Percentiles rank a stretch among this genome's conserved stretches.
Evolutionary conservation across 306 rosid species (phyloP).

Genomic region (cucumber (Cucumis sativus)): DNA sequence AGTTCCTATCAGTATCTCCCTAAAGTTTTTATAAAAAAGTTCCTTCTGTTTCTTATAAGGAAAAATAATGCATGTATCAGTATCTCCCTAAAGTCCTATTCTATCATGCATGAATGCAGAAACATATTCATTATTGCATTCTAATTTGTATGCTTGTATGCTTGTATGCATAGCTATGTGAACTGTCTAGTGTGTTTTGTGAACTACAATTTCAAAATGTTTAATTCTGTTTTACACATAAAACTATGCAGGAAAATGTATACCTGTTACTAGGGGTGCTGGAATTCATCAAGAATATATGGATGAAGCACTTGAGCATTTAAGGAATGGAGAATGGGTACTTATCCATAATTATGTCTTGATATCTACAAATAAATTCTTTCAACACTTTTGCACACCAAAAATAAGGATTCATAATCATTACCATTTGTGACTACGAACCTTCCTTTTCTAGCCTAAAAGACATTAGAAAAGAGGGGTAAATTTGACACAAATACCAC

Average conservation of each 20-base stretch:
- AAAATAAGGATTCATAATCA: too few species aligned
- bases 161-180: neutral
- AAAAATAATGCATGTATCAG: too few species aligned
- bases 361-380: neutral
- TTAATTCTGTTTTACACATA: neutral
- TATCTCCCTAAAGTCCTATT: too few species aligned
- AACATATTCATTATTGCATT: neutral
- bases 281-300: constrained; percentile 86
- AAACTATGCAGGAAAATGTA: constrained; percentile 65
- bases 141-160: neutral
- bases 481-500: too few species aligned
- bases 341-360: constrained; percentile 7
- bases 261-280: constrained; percentile 84
- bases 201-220: neutral
- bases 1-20: neutral
- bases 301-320: constrained; percentile 73
- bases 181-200: neutral
- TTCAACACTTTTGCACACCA: too few species aligned
- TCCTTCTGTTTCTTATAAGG: too few species aligned
- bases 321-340: constrained; percentile 84
- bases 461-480: too few species aligned
- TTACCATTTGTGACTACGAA: too few species aligned
- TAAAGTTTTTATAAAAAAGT: neutral
- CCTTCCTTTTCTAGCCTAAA: too few species aligned
- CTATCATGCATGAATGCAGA: neutral